Evolutionary conservation across 345 rosid species (phyloP).

Genomic region (Lumnitzera littorea): DNA sequence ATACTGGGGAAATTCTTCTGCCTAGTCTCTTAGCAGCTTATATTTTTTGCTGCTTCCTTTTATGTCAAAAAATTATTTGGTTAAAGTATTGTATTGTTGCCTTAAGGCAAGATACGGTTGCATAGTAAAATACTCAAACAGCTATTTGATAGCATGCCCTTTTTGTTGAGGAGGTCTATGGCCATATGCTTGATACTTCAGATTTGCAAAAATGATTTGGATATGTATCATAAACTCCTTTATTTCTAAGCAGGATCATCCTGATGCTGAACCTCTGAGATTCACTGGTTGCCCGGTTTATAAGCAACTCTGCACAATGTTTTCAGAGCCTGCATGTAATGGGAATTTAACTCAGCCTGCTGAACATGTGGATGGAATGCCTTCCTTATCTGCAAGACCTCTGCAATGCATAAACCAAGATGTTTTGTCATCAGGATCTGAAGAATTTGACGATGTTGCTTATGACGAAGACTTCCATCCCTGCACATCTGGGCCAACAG

Average conservation of each 20-base stretch:
- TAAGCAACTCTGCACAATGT: conserved; percentile 35
- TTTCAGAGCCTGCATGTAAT: conserved; percentile 26
- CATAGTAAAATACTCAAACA: too few species aligned
- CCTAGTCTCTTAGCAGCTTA: conserved; percentile 3
- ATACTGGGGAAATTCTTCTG: too few species aligned
- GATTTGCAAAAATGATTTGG: too few species aligned
- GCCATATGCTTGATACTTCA: too few species aligned
- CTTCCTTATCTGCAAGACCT: too few species aligned
- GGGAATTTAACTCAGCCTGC: conserved; percentile 18
- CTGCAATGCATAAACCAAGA: conserved; percentile 3
- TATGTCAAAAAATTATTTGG: neutral
- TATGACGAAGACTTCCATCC: conserved; percentile 11
- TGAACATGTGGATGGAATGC: conserved; percentile 8
- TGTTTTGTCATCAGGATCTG: conserved; percentile 27
- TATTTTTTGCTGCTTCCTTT: conserved; percentile 7
- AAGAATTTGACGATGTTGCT: conserved; percentile 20
- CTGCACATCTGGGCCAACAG: conserved; percentile 2
- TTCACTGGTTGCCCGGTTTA: conserved; percentile 39
- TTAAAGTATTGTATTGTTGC: too few species aligned
- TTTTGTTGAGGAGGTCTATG: too few species aligned
- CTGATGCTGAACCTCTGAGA: conserved; percentile 45
- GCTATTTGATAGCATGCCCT: too few species aligned
- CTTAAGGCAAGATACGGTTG: too few species aligned
- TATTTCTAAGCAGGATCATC: conserved; percentile 29
- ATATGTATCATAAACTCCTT: too few species aligned